Evolutionary conservation across 805 yeast species (phyloP), one percentile per base, ranked within the genome.

Genomic region (Sungouiozyma intestinalis): DNA sequence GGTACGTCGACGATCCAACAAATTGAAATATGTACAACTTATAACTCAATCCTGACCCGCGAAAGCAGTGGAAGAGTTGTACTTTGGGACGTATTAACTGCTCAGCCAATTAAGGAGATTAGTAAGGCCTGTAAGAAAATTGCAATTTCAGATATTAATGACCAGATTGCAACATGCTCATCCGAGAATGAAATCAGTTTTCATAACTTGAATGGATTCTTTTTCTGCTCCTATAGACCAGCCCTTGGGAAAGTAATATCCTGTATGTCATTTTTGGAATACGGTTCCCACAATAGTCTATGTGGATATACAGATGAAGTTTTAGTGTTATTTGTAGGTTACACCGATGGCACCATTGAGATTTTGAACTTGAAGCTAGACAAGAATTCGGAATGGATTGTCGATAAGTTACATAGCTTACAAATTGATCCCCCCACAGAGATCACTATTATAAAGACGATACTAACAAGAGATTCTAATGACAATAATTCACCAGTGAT

Each of bases 41-140:
- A 68, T 53, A 77, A 79, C 41, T 56, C 72, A 3, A 64, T 81
- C 8, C 46, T 80, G 11, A 73, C 81, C 45, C 57, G 75, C 18
- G 86, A 81, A 53, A 50, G 42, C 0, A 63, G 56, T 7, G 90
- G 94, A 1, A 57, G 57, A 2, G 73, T 77, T 2, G 68, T 69
- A 16, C 47, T 78, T 3, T 85, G 94, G 90, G 85, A 85, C 51
- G 49, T 77, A 33, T 68, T 77, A 2, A 55, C 78, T 24, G 67
- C 66, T 40, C 69, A 69, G 40, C 68, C 71, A 35, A 70, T 82
- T 3, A 60, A 84, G 43, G 54, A 56, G 33, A 45, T 55, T 5
- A 45, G 53, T 7, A 40, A 46, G 4, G 49, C 44, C 4, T 63
- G 56, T 16, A 47, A 47, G 2, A 55, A 65, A 14, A 56, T 69